These are phyloP conservation scores for Leishmania tarentolae DNA, from an alignment of 208 protist species.

Conservation along the genomic window DNA sequence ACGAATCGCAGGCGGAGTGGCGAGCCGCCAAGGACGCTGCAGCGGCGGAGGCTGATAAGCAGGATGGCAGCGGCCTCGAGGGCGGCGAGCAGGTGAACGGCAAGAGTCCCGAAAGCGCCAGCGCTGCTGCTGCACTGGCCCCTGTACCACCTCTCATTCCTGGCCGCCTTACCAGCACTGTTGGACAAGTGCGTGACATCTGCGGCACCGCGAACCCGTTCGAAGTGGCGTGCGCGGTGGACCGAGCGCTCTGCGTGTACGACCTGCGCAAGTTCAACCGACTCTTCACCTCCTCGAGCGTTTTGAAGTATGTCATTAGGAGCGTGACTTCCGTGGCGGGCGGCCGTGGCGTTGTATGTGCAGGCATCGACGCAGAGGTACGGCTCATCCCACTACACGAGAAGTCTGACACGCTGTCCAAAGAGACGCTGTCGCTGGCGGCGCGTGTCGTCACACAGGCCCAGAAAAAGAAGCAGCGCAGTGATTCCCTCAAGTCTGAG, in stretches of 20 bases:
- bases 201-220: slow-evolving; percentile 58
- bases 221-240: slow-evolving; percentile 65
- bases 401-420: slow-evolving; percentile 3
- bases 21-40: slow-evolving; percentile 10
- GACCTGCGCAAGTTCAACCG: slow-evolving; percentile 83
- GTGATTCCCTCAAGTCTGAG: slow-evolving; percentile 1
- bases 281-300: slow-evolving; percentile 55
- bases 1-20: slow-evolving; percentile 19
- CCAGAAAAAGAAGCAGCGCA: slow-evolving; percentile 24
- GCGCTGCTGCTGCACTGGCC: not conserved
- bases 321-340: slow-evolving; percentile 49
- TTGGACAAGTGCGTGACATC: slow-evolving; percentile 47
- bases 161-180: slow-evolving; percentile 61
- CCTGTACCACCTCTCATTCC: slow-evolving; percentile 34
- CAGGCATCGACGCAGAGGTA: slow-evolving; percentile 69
- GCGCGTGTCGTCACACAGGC: slow-evolving; percentile 14
- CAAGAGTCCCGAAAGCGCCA: not conserved
- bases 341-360: slow-evolving; percentile 63
- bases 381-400: slow-evolving; percentile 43
- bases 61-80: not conserved
- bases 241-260: slow-evolving; percentile 72
- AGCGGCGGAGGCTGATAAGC: not conserved
- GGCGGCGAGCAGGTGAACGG: not conserved
- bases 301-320: slow-evolving; percentile 79
- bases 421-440: slow-evolving; percentile 14